Base-by-base conservation (phyloP, 2,329 filamentous ascomycete genomes). In the Exserohilum rostratum region DNA sequence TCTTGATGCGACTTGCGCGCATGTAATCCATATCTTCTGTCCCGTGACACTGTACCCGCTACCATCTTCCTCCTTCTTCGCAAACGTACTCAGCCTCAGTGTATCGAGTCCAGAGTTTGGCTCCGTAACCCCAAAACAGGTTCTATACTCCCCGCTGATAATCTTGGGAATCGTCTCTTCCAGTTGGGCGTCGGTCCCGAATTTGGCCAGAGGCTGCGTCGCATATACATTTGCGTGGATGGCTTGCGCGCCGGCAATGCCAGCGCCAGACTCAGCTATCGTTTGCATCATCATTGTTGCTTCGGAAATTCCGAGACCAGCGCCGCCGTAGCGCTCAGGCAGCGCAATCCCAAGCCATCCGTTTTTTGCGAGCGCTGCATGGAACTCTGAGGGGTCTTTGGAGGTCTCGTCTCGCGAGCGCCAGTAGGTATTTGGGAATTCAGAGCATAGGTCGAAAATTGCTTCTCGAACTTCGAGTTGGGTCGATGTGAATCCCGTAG, bases 11-110 rank as follows among this genome's bases (percentile, higher is more conserved):
- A 93, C 88, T 70, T 96, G 90, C 0, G 91, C 91, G 48, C 86
- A 93, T 0, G 90, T 90, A 50, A 95, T 96, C 91, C 91, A 96
- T 55, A 93, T 93, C 77, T 96, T 96, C 70, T 93, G 90, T 0
- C 91, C 90, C 0, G 85, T 85, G 10, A 96, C 81, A 1, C 77
- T 79, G 70, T 93, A 96, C 0, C 83, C 84, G 17, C 22, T 25
- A 7, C 85, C 83, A 1, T 6, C 46, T 7, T 25, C 13, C 1
- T 37, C n/a, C 11, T 42, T 83, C 27, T 74, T 58, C 13, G 66
- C 76, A 43, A 55, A 37, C 4, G 66, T 68, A 17, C 80, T 82
- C 3, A 96, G 78, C 37, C 87, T 84, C 10, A 93, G 78, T 0
- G 90, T 96, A 55, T 96, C 88, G 1, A 96, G 83, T 0, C 91